Conservation (phyloP, 2,329 filamentous ascomycete genomes). For the Ascochyta clinopodiicola region DNA sequence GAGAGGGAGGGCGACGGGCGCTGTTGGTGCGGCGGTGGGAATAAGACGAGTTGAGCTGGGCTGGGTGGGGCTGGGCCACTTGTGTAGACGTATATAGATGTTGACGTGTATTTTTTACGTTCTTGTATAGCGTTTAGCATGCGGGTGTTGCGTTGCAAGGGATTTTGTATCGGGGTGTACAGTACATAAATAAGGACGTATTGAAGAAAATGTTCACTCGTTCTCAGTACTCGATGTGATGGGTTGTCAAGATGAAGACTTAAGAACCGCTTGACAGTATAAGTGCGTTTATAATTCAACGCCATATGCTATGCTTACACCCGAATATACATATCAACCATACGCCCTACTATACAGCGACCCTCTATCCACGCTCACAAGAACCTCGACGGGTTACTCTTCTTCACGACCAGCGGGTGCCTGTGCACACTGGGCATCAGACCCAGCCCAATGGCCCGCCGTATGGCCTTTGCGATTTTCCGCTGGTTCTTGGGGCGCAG, state of each 20-base stretch:
- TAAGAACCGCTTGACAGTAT: too few species aligned
- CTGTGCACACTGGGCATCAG: slow-evolving; percentile 89
- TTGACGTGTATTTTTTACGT: not conserved
- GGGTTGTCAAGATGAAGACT: too few species aligned
- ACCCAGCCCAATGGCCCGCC: slow-evolving; percentile 86
- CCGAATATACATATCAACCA: slow-evolving; percentile 15
- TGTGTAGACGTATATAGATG: not conserved
- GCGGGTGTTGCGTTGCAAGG: not conserved
- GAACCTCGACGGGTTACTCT: slow-evolving; percentile 32
- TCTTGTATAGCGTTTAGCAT: slow-evolving; percentile 8
- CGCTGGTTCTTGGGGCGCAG: slow-evolving; percentile 89
- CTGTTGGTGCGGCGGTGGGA: slow-evolving; percentile 67
- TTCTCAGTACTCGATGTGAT: too few species aligned
- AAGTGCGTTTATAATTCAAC: not conserved
- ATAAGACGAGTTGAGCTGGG: slow-evolving; percentile 29
- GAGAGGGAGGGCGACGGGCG: slow-evolving; percentile 79
- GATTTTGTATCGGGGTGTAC: too few species aligned
- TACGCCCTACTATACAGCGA: slow-evolving; percentile 6
- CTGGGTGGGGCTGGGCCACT: not conserved
- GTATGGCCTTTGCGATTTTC: slow-evolving; percentile 89
- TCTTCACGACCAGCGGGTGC: slow-evolving; percentile 66
- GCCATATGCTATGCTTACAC: slow-evolving; percentile 18
- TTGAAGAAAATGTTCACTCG: too few species aligned
- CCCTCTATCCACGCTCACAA: slow-evolving; percentile 10
- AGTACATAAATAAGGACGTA: not conserved